Base-by-base conservation (phyloP, 1,284 basidiomycete genomes). In the Ganoderma resinaceum region DNA sequence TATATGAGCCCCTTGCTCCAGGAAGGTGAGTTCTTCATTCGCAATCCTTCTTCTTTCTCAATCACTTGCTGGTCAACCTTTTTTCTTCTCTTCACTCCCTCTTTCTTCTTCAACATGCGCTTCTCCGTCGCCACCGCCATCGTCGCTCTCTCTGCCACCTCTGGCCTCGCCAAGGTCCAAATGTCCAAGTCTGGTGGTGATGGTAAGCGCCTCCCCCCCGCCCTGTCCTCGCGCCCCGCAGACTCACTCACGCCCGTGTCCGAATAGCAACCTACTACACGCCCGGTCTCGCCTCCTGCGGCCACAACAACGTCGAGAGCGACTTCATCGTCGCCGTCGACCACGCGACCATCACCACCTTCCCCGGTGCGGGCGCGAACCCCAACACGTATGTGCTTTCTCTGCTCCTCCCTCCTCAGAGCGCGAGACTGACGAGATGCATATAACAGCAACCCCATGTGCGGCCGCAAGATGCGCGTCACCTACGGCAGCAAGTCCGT, bases 361-460 rank as follows among this genome's bases (percentile, higher is more conserved):
- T 72, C 71, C 73, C 71, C 26, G 72, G 71, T 20, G 68, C 69
- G 11, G 61, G 57, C 20, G 66, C 65, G 23, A 71, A 73, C 70
- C 73, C 73, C 40, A 73, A 72, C 68, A 12, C 61, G 65, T 72
- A 26, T 49, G 69, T 62, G 14, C 7, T 2, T 3, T 20, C 29
- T 40, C 60, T 29, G n/a, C n/a, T 12, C 11, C 11, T 29, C 66
- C 14, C 52, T 53, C 7, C 23, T n/a, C 11, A n/a, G 26, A 18
- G 12, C 46, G 6, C 3, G 46, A 55, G 7, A 2, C 62, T 57
- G 31, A 31, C 59, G 43, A 62, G 18, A 38, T 11, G 7, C 62
- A 6, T 37, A 5, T 46, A 0, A 12, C 23, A 72, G 71, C 38
- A 82, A 82, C 77, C 80, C 80, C 18, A 79, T 82, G 43, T 80